These are phyloP conservation scores for Mycena galericulata DNA, from an alignment of 768 basidiomycete genomes.

Conservation along the genomic window DNA sequence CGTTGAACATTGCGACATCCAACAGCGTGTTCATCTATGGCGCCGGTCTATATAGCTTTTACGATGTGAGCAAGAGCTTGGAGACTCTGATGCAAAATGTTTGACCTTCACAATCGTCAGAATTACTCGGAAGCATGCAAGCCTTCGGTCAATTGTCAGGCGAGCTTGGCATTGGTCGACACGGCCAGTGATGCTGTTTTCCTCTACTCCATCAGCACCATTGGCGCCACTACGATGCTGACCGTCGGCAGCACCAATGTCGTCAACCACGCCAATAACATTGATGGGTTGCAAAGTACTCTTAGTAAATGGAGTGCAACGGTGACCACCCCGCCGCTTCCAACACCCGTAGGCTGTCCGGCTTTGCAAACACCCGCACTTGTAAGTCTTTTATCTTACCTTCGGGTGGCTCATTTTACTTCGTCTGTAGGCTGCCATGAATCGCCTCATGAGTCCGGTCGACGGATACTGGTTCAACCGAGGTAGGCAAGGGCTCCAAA, in stretches of 20 bases:
- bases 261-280: constrained; percentile 46
- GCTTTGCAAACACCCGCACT: constrained; percentile 11
- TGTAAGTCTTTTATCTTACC: constrained; percentile 1
- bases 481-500: constrained; percentile 9
- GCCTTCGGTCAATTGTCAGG: constrained; percentile 48
- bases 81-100: background rate
- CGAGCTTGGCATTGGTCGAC: constrained; percentile 49
- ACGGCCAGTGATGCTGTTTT: constrained; percentile 45
- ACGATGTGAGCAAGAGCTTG: constrained; percentile 42
- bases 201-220: constrained; percentile 53
- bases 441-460: constrained; percentile 12
- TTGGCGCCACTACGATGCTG: constrained; percentile 50
- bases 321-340: constrained; percentile 12
- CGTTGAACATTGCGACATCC: constrained; percentile 51
- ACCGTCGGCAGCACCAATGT: constrained; percentile 46
- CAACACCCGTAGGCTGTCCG: constrained; percentile 16
- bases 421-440: constrained; percentile 15
- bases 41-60: constrained; percentile 61
- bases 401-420: background rate
- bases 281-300: constrained; percentile 50
- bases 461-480: constrained; percentile 21
- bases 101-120: constrained; percentile 32
- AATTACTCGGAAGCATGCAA: constrained; percentile 53
- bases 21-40: constrained; percentile 55
- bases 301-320: constrained; percentile 37